A percentile compares a stretch with the other conserved stretches of the same genome.
phyloP scores from a whole-genome alignment of 1,284 basidiomycete genomes.

The Cerioporus squamosus region DNA sequence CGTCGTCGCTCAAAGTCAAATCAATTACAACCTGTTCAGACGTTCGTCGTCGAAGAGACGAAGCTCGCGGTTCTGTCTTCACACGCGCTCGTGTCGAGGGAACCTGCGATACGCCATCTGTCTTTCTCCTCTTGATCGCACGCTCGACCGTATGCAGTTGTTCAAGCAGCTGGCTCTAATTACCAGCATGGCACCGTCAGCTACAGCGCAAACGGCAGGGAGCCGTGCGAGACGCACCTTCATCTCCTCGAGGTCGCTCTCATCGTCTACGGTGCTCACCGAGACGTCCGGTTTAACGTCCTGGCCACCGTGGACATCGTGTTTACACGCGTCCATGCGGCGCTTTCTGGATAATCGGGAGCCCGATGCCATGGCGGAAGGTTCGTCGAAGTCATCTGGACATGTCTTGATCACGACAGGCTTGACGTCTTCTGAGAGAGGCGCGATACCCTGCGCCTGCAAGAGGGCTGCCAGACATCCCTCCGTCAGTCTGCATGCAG shows the following conservation, averaged over 20 bases:
- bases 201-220: too few species aligned
- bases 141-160: neutral
- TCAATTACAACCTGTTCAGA: neutral
- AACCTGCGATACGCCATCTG: neutral
- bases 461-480: neutral
- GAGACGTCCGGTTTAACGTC: neutral
- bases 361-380: neutral
- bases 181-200: too few species aligned
- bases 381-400: neutral
- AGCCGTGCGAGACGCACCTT: neutral
- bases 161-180: neutral
- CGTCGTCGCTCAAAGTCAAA: neutral
- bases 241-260: neutral
- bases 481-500: too few species aligned
- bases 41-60: neutral
- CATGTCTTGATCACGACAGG: neutral
- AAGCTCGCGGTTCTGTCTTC: neutral
- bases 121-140: neutral
- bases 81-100: neutral
- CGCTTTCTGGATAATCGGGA: neutral
- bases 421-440: neutral
- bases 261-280: neutral
- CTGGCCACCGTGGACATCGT: neutral
- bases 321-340: neutral
- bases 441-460: conserved; percentile 8